A percentile compares a stretch with the other conserved stretches of the same genome.
Conservation (phyloP, 1,284 basidiomycete genomes). For the Polyporus tsugae region DNA sequence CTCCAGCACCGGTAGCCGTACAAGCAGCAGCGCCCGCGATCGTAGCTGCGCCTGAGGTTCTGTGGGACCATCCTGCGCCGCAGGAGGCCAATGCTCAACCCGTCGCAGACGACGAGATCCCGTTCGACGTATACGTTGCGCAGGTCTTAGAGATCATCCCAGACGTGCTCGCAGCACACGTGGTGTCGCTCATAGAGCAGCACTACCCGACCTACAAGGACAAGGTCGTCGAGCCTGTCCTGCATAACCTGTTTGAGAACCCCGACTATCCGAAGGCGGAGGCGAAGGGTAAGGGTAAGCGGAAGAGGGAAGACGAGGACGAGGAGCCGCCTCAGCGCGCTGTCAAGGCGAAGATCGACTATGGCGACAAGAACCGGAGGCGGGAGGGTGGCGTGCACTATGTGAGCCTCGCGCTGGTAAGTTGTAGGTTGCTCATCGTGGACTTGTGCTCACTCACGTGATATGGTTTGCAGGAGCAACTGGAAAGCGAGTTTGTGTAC, state of each 20-base stretch:
- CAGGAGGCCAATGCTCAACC: neutral
- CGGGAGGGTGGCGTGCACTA: conserved; percentile 55
- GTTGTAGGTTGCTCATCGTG: conserved; percentile 28
- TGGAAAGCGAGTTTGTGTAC: conserved; percentile 63
- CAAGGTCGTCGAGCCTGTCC: conserved; percentile 57
- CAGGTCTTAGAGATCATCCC: conserved; percentile 73
- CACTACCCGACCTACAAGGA: conserved; percentile 43
- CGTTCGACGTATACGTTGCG: conserved; percentile 44
- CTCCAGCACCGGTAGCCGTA: too few relatives aligned
- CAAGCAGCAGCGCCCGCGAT: neutral
- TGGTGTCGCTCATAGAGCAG: conserved; percentile 52
- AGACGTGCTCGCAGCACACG: conserved; percentile 65
- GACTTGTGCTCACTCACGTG: neutral
- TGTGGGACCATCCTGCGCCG: neutral
- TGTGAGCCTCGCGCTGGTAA: conserved; percentile 56
- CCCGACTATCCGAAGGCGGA: conserved; percentile 66
- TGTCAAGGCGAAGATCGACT: conserved; percentile 57
- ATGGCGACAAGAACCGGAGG: conserved; percentile 52
- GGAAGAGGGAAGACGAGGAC: conserved; percentile 47
- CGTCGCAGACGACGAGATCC: conserved; percentile 12
- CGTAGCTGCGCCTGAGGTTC: neutral
- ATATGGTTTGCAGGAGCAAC: conserved; percentile 50
- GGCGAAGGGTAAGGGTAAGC: conserved; percentile 59
- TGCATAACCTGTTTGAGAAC: conserved; percentile 70
- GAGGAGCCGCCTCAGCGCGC: conserved; percentile 20